Conservation (phyloP, 495 filamentous ascomycete species). For the Bacidia gigantensis region DNA sequence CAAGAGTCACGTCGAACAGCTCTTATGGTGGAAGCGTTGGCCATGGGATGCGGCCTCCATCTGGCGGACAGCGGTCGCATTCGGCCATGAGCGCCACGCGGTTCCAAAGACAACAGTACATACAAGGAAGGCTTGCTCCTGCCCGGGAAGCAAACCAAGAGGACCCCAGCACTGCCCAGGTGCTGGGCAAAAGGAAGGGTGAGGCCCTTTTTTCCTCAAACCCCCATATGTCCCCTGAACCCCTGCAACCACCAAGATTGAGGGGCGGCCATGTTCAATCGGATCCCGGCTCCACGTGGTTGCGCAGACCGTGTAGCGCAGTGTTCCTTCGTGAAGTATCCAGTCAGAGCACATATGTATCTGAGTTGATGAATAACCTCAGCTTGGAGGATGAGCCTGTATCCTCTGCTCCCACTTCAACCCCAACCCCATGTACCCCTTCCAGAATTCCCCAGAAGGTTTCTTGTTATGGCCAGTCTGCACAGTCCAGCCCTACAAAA, state of each 20-base stretch:
- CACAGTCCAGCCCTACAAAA: constrained; percentile 23
- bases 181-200: constrained; percentile 56
- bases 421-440: constrained; percentile 27
- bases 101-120: constrained; percentile 26
- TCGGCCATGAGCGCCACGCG: constrained; percentile 30
- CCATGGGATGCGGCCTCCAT: constrained; percentile 34
- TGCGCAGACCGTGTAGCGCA: background rate
- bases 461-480: constrained; percentile 17
- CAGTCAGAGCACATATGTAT: too few relatives aligned
- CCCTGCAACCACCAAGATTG: background rate
- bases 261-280: constrained; percentile 14
- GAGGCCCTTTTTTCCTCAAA: constrained; percentile 32
- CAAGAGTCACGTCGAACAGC: constrained; percentile 36
- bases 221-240: constrained; percentile 13
- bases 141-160: constrained; percentile 43
- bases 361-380: background rate
- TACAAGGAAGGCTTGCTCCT: constrained; percentile 43
- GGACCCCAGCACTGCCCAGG: constrained; percentile 27
- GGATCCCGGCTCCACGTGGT: background rate
- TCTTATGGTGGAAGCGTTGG: constrained; percentile 45
- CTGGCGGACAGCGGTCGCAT: constrained; percentile 33
- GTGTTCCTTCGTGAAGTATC: constrained; percentile 13
- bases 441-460: constrained; percentile 24
- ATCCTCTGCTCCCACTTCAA: constrained; percentile 15
- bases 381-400: constrained; percentile 4